phyloP scores from a whole-genome alignment of 2,329 filamentous ascomycete species.

The Hypomyces rosellus region DNA sequence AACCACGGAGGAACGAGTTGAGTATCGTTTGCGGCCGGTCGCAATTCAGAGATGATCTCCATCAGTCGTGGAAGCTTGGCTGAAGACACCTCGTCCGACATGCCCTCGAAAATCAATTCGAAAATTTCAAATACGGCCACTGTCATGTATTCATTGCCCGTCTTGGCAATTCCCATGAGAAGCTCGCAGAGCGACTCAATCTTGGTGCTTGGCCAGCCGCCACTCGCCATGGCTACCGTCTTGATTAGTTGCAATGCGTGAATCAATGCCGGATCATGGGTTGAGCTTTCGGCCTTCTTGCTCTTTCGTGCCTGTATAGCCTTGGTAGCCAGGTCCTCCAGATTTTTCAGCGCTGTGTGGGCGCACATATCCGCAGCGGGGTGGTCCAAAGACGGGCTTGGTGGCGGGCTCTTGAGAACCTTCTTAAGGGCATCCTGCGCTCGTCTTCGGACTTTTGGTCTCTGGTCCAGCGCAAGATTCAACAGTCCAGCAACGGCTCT shows the following conservation, averaged over 20 bases:
- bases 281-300: slow-evolving; percentile 53
- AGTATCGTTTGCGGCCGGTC: slow-evolving; percentile 87
- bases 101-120: slow-evolving; percentile 89
- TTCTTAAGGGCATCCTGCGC: slow-evolving; percentile 83
- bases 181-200: slow-evolving; percentile 89
- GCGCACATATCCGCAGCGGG: slow-evolving; percentile 95
- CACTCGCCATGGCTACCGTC: slow-evolving; percentile 76
- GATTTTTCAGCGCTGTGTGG: slow-evolving; percentile 75
- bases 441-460: slow-evolving; percentile 90
- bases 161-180: slow-evolving; percentile 79
- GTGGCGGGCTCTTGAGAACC: slow-evolving; percentile 77
- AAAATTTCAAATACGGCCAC: slow-evolving; percentile 97
- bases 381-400: slow-evolving; percentile 87
- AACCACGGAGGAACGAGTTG: slow-evolving; percentile 95
- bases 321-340: slow-evolving; percentile 66
- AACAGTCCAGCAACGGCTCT: slow-evolving; percentile 82
- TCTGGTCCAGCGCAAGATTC: slow-evolving; percentile 74
- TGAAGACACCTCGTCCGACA: slow-evolving; percentile 81
- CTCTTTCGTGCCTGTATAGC: slow-evolving; percentile 56
- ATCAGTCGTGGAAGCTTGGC: slow-evolving; percentile 83
- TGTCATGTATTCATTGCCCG: slow-evolving; percentile 90
- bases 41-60: slow-evolving; percentile 85
- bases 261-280: slow-evolving; percentile 77
- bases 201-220: slow-evolving; percentile 94
- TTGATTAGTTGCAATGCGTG: slow-evolving; percentile 91